Conservation (phyloP, 2,329 filamentous ascomycete species). For the Aspergillus unguis region DNA sequence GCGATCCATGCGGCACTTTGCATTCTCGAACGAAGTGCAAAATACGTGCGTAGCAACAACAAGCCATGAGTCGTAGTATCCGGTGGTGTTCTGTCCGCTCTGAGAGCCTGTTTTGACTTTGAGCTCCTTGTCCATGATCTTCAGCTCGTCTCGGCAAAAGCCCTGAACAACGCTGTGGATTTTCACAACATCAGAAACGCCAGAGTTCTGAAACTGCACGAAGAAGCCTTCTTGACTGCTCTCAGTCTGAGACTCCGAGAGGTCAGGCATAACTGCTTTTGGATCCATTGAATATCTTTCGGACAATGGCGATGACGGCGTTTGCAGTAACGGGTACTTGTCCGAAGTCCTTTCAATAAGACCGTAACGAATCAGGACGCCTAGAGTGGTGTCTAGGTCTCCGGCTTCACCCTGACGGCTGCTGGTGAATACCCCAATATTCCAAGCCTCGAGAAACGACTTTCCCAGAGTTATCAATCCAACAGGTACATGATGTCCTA, state of each 20-base stretch:
- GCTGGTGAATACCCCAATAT: slow-evolving; percentile 39
- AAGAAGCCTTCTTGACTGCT: slow-evolving; percentile 35
- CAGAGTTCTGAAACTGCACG: slow-evolving; percentile 27
- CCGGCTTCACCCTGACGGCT: slow-evolving; percentile 32
- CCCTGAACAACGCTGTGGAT: slow-evolving; percentile 49
- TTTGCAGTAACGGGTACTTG: slow-evolving; percentile 24
- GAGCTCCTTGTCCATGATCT: slow-evolving; percentile 33
- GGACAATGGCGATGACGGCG: slow-evolving; percentile 17
- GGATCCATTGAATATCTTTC: slow-evolving; percentile 24
- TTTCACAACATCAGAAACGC: slow-evolving; percentile 44
- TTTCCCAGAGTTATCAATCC: slow-evolving; percentile 60
- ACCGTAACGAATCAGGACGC: slow-evolving; percentile 45
- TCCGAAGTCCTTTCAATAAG: slow-evolving; percentile 43
- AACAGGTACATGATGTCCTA: slow-evolving; percentile 63
- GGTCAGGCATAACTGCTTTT: slow-evolving; percentile 24
- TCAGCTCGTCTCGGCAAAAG: slow-evolving; percentile 48
- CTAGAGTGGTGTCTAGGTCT: slow-evolving; percentile 47
- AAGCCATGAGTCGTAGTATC: slow-evolving; percentile 44
- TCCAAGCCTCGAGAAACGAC: slow-evolving; percentile 29
- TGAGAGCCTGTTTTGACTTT: slow-evolving; percentile 5
- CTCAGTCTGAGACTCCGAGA: slow-evolving; percentile 35
- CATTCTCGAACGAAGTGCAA: slow-evolving; percentile 41
- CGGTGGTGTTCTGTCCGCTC: slow-evolving; percentile 21
- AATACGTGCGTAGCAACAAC: slow-evolving; percentile 41
- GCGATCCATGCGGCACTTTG: slow-evolving; percentile 39